These are phyloP conservation scores for Peronospora farinosa DNA, from an alignment of 352 stramenopile genomes.

Conservation along the genomic window DNA sequence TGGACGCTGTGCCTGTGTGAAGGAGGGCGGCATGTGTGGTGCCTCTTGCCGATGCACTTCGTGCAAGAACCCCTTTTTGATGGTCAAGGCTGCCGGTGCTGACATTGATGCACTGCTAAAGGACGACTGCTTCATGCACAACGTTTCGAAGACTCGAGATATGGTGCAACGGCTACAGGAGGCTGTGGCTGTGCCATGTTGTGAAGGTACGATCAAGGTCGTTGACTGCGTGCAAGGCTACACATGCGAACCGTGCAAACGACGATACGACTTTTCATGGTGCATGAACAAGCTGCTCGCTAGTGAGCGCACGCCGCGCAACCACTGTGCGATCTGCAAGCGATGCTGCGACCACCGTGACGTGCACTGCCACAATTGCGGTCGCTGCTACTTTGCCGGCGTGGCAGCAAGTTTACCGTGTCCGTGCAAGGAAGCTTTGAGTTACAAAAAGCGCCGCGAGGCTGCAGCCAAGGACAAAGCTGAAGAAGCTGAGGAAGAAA, in stretches of 20 bases:
- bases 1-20: slow-evolving; percentile 75
- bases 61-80: slow-evolving; percentile 83
- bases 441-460: slow-evolving; percentile 52
- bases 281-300: slow-evolving; percentile 78
- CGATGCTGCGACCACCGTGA: slow-evolving; percentile 83
- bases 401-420: slow-evolving; percentile 71
- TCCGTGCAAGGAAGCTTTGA: slow-evolving; percentile 62
- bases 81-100: slow-evolving; percentile 68
- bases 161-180: slow-evolving; percentile 76
- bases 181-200: slow-evolving; percentile 58
- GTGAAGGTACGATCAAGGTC: slow-evolving; percentile 48
- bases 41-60: slow-evolving; percentile 73
- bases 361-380: slow-evolving; percentile 77
- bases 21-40: slow-evolving; percentile 75
- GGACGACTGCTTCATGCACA: slow-evolving; percentile 85
- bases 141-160: slow-evolving; percentile 79
- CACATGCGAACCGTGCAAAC: slow-evolving; percentile 42
- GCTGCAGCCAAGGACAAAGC: slow-evolving; percentile 32
- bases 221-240: slow-evolving; percentile 74
- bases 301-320: slow-evolving; percentile 62
- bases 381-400: slow-evolving; percentile 80
- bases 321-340: slow-evolving; percentile 84
- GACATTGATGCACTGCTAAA: slow-evolving; percentile 69
- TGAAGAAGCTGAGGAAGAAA: slow-evolving; percentile 54
- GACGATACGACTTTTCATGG: slow-evolving; percentile 73